phyloP scores from a whole-genome alignment of 1,139 yeast species.

The Pichia sp. region DNA sequence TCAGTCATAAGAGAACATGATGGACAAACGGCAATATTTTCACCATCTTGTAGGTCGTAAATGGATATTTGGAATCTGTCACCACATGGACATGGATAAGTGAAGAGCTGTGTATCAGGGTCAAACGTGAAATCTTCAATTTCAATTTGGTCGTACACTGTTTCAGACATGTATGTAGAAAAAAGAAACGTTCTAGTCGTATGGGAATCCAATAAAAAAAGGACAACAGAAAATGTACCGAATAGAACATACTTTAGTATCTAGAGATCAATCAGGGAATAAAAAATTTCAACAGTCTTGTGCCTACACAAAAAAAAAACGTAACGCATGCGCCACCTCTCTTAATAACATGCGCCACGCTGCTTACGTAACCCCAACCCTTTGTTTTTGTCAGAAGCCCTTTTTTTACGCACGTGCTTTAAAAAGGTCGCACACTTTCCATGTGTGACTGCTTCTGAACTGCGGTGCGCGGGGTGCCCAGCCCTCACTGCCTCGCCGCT shows the following conservation, averaged over 20 bases:
- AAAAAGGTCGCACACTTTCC: too few species aligned
- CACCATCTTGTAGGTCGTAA: constrained; percentile 86
- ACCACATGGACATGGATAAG: constrained; percentile 98
- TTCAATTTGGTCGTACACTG: constrained; percentile 85
- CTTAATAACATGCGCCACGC: neutral
- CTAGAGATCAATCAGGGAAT: too few species aligned
- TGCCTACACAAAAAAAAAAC: neutral
- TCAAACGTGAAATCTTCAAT: constrained; percentile 95
- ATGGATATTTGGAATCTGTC: constrained; percentile 83
- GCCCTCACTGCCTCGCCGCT: too few species aligned
- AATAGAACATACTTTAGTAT: too few species aligned
- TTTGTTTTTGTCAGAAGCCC: neutral
- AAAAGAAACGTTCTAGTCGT: too few species aligned
- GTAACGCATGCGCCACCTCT: neutral
- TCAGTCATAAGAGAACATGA: constrained; percentile 91
- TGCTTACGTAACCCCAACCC: too few species aligned
- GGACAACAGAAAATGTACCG: too few species aligned
- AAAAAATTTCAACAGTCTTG: too few species aligned
- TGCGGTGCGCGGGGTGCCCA: constrained; percentile 9
- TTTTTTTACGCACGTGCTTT: constrained; percentile 1
- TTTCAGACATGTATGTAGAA: constrained; percentile 12
- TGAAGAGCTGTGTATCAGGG: constrained; percentile 69
- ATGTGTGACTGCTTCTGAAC: constrained; percentile 8
- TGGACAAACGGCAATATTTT: constrained; percentile 93
- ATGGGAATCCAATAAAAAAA: too few species aligned